Evolutionary conservation across 108 stramenopile genomes (phyloP).

Genomic region (Nannochloropsis oceanica): DNA sequence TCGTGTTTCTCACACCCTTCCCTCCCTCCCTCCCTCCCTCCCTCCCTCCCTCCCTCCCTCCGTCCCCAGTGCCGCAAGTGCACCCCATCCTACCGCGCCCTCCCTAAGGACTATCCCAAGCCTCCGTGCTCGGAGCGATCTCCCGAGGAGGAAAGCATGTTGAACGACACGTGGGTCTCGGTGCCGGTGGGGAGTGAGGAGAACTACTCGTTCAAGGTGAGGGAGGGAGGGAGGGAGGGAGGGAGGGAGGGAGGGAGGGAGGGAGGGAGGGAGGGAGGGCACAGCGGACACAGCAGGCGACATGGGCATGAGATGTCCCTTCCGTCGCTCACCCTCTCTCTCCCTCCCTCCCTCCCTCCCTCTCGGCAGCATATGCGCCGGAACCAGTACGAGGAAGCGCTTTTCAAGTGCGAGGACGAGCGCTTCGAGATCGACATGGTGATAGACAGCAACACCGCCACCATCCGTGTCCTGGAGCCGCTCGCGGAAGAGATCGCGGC

Average conservation of each 20-base stretch:
- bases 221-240: too few species aligned
- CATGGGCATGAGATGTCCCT: too few species aligned
- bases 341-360: neutral
- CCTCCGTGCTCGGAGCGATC: constrained; percentile 76
- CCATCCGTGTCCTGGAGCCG: constrained; percentile 75
- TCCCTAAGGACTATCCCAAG: constrained; percentile 80
- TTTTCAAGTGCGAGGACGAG: constrained; percentile 91
- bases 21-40: too few species aligned
- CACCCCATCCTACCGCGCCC: constrained; percentile 69
- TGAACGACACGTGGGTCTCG: constrained; percentile 90
- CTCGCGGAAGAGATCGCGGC: constrained; percentile 68
- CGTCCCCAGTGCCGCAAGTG: constrained; percentile 35
- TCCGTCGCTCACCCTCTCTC: neutral
- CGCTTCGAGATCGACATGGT: constrained; percentile 98
- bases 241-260: too few species aligned
- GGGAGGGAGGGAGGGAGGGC: too few species aligned
- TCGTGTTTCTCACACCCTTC: too few species aligned
- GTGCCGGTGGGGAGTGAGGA: constrained; percentile 93
- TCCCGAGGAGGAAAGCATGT: constrained; percentile 55
- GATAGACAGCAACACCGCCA: constrained; percentile 69
- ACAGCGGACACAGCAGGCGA: too few species aligned
- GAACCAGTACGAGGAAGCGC: constrained; percentile 82
- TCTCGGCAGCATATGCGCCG: constrained; percentile 75
- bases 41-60: too few species aligned
- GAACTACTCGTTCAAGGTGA: constrained; percentile 50